A percentile compares a stretch with the other conserved stretches of the same genome.
phyloP scores from a whole-genome alignment of 2,329 filamentous ascomycete genomes.

The Aspergillus floridensis region DNA sequence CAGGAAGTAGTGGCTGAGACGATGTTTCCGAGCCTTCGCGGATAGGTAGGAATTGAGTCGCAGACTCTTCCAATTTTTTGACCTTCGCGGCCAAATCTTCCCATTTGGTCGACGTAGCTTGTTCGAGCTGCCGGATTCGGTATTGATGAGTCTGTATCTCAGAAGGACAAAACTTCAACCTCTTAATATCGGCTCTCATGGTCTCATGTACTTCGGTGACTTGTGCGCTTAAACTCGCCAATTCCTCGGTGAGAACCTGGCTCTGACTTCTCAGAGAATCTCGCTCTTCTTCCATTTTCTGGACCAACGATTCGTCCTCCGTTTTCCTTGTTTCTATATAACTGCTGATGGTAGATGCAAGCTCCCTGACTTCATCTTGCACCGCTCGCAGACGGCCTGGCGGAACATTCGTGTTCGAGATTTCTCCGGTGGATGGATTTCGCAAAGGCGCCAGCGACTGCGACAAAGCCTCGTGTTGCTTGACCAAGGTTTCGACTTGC shows the following conservation, averaged over 20 bases:
- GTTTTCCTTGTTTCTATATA: constrained; percentile 2
- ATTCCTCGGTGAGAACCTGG: not conserved
- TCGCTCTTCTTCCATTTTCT: constrained; percentile 11
- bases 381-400: constrained; percentile 11
- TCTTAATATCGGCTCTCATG: not conserved
- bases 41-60: not conserved
- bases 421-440: not conserved
- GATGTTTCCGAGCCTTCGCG: not conserved
- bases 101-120: not conserved
- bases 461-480: constrained; percentile 1
- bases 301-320: constrained; percentile 6
- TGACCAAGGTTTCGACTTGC: constrained; percentile 5
- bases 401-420: constrained; percentile 1
- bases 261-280: not conserved
- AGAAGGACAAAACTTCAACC: not conserved
- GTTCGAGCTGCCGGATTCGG: not conserved
- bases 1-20: not conserved
- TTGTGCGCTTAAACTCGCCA: not conserved
- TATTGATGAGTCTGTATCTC: not conserved
- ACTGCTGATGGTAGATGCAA: not conserved
- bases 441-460: constrained; percentile 7
- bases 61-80: not conserved
- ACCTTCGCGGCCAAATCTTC: not conserved
- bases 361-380: constrained; percentile 3
- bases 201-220: not conserved